Base-by-base conservation (phyloP, 2,329 filamentous ascomycete species). In the Pseudogymnoascus sp. region DNA sequence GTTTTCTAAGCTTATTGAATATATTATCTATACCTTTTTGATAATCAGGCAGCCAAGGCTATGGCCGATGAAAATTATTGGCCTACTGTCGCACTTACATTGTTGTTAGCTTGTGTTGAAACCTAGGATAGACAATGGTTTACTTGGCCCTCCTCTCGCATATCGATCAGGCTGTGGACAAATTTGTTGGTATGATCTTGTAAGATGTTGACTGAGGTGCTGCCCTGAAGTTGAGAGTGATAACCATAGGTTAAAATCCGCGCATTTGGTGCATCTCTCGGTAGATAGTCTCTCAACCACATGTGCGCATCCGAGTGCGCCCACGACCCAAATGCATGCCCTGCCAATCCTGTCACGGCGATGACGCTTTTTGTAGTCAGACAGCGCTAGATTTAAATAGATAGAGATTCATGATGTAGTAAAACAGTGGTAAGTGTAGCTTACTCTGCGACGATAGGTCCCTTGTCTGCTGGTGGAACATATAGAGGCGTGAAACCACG, bases 231-330 rank as follows among this genome's bases (percentile, higher is more conserved):
- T 21, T 21, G 5, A 7, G 40, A 44, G 59, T 60, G 15, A 56
- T 65, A 65, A 19, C 64, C 64, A 50, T 65, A 66, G 6, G 63
- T 65, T 26, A 66, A 35, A 21, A 66, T 65, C 17, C 64, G 64
- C 13, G 63, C 63, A 59, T 56, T 65, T 37, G 38, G 60, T 7
- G 42, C 53, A 31, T 31, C 26, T 33, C 26, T 26, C 6, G 64
- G 64, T 26, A 66, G 60, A 29, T 40, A 63, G 31, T 66, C 64
- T 15, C 63, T 46, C 11, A 66, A 63, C 64, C 64, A 66, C 63
- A 66, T 65, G 40, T 44, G 40, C 37, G 37, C 9, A n/a, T 62
- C 33, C 1, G 59, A 37, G n/a, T 59, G 13, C 15, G 23, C 46
- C 26, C 40, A 66, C 13, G 63, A 65, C 17, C 63, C 64, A 59